Base-by-base conservation (phyloP, 1,284 basidiomycete species). In the Irpex sp. region DNA sequence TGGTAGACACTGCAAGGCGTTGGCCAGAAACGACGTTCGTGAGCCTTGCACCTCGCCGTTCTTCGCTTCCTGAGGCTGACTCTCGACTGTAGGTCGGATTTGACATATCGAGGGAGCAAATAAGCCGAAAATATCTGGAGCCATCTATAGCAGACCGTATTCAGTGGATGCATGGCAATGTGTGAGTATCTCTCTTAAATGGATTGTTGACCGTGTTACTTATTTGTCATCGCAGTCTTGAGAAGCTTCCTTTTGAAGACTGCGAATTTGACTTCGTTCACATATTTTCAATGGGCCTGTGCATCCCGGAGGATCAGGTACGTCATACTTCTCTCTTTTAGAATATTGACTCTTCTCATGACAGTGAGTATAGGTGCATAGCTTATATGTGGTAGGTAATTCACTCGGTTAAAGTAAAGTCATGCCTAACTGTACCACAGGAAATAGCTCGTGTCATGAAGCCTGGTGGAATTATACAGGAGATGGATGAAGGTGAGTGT, bases 191-290 rank as follows among this genome's bases (percentile, higher is more conserved):
- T 31, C 9, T 46, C 13, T 11, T 46, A 11, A 46, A 46, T 51
- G 13, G 15, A 15, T 19, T 8, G 19, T 19, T 19, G 7, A 51
- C 50, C 19, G 19, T 4, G 50, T n/a, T 8, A 51, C 50, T 31
- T 58, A 17, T 11, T 13, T 11, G 11, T 46, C 3, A 11, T 46
- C n/a, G 39, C 65, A 92, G 90, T 73, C 72, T 92, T 66, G 88
- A 88, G 49, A 88, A 81, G 66, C 77, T 92, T 9, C 90, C 90
- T 0, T 92, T 91, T 68, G 88, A 89, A 15, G 90, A 91, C 62
- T 88, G 90, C 63, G 83, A 88, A 67, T 92, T 92, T 65, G 90
- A 92, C 70, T 84, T 87, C 73, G 84, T 92, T n/a, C 89, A 88
- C 69, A 81, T 90, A 56, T 78, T 83, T 61, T 77, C 77, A 54